Evolutionary conservation across 129 eudicot species (phyloP), one percentile per base, ranked within the genome.

Genomic region (Escallonia herrerae): DNA sequence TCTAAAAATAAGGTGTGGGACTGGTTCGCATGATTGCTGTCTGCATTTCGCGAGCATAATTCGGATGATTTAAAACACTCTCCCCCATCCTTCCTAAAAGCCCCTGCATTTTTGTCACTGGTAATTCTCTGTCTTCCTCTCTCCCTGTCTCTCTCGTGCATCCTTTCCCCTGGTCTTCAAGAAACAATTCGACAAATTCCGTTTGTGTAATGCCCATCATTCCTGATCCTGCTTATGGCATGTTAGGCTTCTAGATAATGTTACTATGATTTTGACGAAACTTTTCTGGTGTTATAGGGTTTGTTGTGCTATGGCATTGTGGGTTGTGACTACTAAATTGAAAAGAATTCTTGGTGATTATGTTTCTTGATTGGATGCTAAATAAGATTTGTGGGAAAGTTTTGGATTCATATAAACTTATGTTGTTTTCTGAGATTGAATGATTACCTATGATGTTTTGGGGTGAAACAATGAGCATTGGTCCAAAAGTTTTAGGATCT

Each of bases 51-150:
- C 61, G 80, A 77, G 74, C 48, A 81, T 50, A 63, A 58, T 49
- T 54, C 75, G 68, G 71, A 50, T 40, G 50, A 47, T 46, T 60
- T 69, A 74, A 71, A 44, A 45, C 77, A 50, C 64, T 63, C n/a
- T 43, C 68, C 64, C 69, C 64, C 84, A 57, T 72, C 69, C 79
- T 79, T 72, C 64, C 65, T 42, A 49, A 57, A 40, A 58, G 66
- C 60, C 76, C 50, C 72, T 57, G 74, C 82, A 76, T 58, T 72
- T 70, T 81, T 70, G 58, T 74, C 70, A 62, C 79, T 73, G 82
- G 82, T 81, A 68, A 12, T 46, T 49, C 14, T 33, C 65, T 10
- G 33, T 42, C 58, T 6, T 15, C 14, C 15, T 61, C 46, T 43
- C 4, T 50, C 56, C 66, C 62, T 61, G 56, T 56, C 33, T 61